These are phyloP conservation scores for Elsinoe australis DNA, from an alignment of 2,329 filamentous ascomycete genomes.

Conservation along the genomic window DNA sequence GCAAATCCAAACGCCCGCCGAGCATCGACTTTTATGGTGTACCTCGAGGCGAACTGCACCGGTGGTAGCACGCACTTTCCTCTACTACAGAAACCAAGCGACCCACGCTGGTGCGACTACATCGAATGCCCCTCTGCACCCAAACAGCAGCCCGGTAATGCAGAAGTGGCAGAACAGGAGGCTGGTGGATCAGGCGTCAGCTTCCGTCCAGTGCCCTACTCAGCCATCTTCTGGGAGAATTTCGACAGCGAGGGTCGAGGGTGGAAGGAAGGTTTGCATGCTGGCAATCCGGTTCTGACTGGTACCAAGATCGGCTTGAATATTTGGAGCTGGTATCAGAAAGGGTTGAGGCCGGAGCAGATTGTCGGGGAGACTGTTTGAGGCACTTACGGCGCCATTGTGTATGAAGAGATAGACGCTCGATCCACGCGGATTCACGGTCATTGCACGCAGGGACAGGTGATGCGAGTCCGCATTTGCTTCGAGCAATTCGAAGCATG, in stretches of 20 bases:
- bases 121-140: no score
- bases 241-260: constrained; percentile 48
- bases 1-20: constrained; percentile 31
- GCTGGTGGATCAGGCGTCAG: constrained; percentile 50
- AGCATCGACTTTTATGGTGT: constrained; percentile 56
- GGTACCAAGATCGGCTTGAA: constrained; percentile 56
- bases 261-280: constrained; percentile 54
- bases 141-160: no score
- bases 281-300: constrained; percentile 48
- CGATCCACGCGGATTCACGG: no score
- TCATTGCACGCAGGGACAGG: no score
- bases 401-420: no score
- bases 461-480: no score
- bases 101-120: constrained; percentile 49
- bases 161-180: no score
- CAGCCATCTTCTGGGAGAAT: constrained; percentile 58
- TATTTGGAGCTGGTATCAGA: constrained; percentile 57
- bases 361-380: background rate
- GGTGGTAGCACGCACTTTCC: constrained; percentile 58
- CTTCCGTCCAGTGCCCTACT: constrained; percentile 51
- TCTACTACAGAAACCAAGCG: constrained; percentile 38
- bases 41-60: constrained; percentile 45
- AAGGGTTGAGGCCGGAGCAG: constrained; percentile 10
- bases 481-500: no score
- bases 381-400: no score